Conservation (phyloP, 129 eudicot genomes). For the Pseudognaphalium luteoalbum region DNA sequence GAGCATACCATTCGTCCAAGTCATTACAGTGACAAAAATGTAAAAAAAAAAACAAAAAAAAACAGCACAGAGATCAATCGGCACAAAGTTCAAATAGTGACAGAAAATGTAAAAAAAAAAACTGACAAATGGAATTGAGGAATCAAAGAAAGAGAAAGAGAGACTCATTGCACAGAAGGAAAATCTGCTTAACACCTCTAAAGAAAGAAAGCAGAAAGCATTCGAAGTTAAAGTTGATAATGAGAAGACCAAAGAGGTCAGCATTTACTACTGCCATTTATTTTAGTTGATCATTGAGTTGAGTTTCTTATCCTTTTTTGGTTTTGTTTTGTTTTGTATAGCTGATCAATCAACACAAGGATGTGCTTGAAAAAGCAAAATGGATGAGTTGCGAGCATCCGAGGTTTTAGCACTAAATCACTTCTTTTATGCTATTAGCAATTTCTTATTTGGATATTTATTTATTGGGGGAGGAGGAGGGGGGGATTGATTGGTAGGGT, state of each 20-base stretch:
- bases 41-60: conserved; percentile 1
- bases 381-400: conserved; percentile 80
- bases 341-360: conserved; percentile 81
- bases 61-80: conserved; percentile 84
- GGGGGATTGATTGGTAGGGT: no score
- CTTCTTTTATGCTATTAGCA: no score
- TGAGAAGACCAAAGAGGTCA: conserved; percentile 78
- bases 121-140: conserved; percentile 73
- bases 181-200: conserved; percentile 54
- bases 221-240: conserved; percentile 75
- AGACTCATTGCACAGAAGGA: conserved; percentile 54
- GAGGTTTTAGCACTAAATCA: conserved; percentile 49
- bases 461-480: not conserved
- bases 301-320: not conserved
- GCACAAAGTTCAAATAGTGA: conserved; percentile 85
- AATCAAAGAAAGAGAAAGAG: conserved; percentile 78
- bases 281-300: not conserved
- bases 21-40: no score
- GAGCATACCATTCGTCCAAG: not conserved
- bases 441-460: not conserved
- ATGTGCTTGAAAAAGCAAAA: conserved; percentile 75
- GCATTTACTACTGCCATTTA: not conserved
- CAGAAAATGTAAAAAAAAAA: no score
- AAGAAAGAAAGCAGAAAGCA: conserved; percentile 84
- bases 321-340: conserved; percentile 26